Evolutionary conservation across 2,329 filamentous ascomycete genomes (phyloP).

Genomic region (Thielaviopsis ethacetica): DNA sequence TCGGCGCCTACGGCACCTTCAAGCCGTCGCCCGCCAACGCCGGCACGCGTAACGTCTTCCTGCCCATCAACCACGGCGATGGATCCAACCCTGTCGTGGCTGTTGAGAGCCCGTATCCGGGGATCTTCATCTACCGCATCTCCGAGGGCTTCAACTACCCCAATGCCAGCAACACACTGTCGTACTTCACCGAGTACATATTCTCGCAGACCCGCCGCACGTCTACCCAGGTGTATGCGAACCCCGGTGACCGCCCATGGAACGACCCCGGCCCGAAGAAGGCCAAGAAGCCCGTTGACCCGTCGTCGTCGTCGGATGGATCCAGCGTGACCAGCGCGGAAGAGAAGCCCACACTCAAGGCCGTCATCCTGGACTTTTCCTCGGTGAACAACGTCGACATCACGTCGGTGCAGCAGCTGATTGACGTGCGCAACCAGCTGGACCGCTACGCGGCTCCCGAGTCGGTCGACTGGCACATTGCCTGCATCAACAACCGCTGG

Average conservation of each 20-base stretch:
- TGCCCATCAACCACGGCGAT: constrained; percentile 75
- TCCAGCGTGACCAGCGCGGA: constrained; percentile 17
- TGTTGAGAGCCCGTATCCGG: constrained; percentile 70
- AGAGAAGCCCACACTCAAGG: constrained; percentile 56
- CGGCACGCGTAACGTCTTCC: constrained; percentile 57
- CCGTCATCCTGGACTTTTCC: constrained; percentile 87
- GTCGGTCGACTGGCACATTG: constrained; percentile 85
- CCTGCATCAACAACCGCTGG: constrained; percentile 88
- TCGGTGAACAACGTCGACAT: constrained; percentile 89
- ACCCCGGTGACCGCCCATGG: constrained; percentile 73
- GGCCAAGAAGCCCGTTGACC: constrained; percentile 20
- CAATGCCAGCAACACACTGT: constrained; percentile 77
- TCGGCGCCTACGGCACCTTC: constrained; percentile 42
- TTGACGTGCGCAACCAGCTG: constrained; percentile 88
- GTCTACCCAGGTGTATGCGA: constrained; percentile 46
- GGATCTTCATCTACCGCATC: constrained; percentile 91
- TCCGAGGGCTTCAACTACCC: constrained; percentile 93
- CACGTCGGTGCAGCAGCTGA: constrained; percentile 79
- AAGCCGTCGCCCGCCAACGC: constrained; percentile 20
- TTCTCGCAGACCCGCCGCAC: constrained; percentile 61
- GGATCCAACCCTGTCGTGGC: constrained; percentile 76
- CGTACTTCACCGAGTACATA: constrained; percentile 55
- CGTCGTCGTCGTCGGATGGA: constrained; percentile 13
- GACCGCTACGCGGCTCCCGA: constrained; percentile 70
- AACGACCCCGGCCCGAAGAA: constrained; percentile 71